phyloP scores from a whole-genome alignment of 352 stramenopile genomes.

The Phytophthora multivora region DNA sequence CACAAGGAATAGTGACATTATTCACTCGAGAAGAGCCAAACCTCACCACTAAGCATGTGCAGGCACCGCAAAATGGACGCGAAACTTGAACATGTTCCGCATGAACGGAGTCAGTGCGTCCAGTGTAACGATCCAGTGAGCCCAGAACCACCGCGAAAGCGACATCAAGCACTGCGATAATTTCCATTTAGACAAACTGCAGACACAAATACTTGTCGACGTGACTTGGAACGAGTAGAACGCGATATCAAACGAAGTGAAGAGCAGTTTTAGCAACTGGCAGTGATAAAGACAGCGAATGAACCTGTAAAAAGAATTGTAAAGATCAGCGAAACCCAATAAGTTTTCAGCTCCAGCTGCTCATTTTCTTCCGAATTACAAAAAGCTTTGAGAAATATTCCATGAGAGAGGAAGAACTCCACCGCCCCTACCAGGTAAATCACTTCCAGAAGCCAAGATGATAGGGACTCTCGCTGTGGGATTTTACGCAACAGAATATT shows the following conservation, averaged over 20 bases:
- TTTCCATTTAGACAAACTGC: conserved; percentile 24
- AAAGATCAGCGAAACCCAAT: background rate
- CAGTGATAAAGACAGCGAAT: background rate
- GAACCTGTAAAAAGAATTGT: background rate
- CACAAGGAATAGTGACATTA: conserved; percentile 30
- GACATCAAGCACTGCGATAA: conserved; percentile 13
- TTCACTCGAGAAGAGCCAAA: conserved; percentile 6
- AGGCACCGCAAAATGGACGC: background rate
- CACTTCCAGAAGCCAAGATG: no score
- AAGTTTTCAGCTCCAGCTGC: no score
- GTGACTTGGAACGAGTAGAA: conserved; percentile 12
- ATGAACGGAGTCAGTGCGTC: conserved; percentile 43
- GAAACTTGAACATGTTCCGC: conserved; percentile 18
- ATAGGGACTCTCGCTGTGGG: no score
- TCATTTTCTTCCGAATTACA: no score
- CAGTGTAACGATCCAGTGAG: conserved; percentile 37
- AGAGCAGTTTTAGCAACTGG: background rate
- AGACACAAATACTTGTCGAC: background rate
- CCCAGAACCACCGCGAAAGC: conserved; percentile 29
- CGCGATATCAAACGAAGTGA: conserved; percentile 7
- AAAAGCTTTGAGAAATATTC: no score
- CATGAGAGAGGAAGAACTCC: no score
- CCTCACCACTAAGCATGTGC: conserved; percentile 7
- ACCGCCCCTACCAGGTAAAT: no score
- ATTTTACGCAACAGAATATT: no score